Conservation (phyloP, 371 early-diverging fungal genomes). For the Capniomyces stellatus region DNA sequence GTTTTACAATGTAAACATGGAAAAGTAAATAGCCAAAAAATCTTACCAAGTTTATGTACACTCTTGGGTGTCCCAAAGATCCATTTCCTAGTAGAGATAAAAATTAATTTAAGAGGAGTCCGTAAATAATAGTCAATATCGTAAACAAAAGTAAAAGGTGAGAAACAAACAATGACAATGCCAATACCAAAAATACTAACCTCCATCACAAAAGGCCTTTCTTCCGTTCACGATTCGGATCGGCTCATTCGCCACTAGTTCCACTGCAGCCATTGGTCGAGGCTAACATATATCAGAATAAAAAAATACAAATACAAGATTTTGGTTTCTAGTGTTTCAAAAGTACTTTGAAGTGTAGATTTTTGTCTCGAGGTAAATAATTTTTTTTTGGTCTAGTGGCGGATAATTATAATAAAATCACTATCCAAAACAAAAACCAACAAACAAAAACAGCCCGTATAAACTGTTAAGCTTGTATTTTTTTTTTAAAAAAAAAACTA, state of each 20-base stretch:
- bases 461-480: no score
- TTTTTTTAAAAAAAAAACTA: no score
- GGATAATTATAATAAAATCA: no score
- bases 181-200: constrained; percentile 8
- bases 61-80: constrained; percentile 5
- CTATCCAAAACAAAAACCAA: no score
- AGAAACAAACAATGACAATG: neutral
- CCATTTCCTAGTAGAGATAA: neutral
- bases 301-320: no score
- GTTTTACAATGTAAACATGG: no score
- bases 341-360: no score
- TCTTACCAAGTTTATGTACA: constrained; percentile 6
- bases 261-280: constrained; percentile 75
- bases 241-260: constrained; percentile 76
- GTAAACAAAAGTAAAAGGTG: neutral
- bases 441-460: no score
- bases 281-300: constrained; percentile 63
- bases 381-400: no score
- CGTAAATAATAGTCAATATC: neutral
- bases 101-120: neutral
- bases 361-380: no score
- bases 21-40: neutral
- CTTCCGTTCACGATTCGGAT: constrained; percentile 53
- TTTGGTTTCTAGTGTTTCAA: no score
- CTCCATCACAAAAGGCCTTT: constrained; percentile 75